These are phyloP conservation scores for Cercospora sesami DNA, from an alignment of 2,329 filamentous ascomycete genomes.

Conservation along the genomic window DNA sequence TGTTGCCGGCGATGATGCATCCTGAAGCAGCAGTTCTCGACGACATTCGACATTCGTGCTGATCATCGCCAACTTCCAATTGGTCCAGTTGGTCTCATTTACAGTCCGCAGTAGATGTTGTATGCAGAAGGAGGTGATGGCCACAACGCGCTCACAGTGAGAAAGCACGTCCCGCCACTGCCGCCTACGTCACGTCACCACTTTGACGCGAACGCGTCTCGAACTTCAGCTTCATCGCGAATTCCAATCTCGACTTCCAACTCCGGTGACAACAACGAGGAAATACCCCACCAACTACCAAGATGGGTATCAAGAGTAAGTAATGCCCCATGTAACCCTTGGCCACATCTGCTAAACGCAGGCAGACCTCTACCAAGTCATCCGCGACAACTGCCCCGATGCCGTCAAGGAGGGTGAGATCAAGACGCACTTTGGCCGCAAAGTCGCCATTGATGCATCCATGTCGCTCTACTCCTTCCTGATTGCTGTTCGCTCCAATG, in stretches of 20 bases:
- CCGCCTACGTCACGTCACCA: slow-evolving; percentile 14
- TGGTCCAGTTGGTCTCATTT: not conserved
- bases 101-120: not conserved
- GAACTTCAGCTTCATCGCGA: slow-evolving; percentile 12
- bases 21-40: not conserved
- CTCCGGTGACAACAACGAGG: slow-evolving; percentile 7
- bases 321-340: not conserved
- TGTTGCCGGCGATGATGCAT: not conserved
- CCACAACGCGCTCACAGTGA: not conserved
- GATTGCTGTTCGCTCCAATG: slow-evolving; percentile 93
- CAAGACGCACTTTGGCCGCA: slow-evolving; percentile 97
- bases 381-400: slow-evolving; percentile 74
- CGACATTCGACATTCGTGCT: not conserved
- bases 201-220: slow-evolving; percentile 15
- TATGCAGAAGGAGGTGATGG: not conserved
- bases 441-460: slow-evolving; percentile 66
- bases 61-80: not conserved
- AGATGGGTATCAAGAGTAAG: slow-evolving; percentile 43
- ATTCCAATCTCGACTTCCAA: not conserved
- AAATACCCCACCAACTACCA: slow-evolving; percentile 15
- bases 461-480: slow-evolving; percentile 99
- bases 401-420: slow-evolving; percentile 96
- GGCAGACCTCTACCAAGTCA: slow-evolving; percentile 49
- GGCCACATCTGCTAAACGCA: slow-evolving; percentile 6
- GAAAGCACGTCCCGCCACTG: not conserved